Conservation (phyloP, 495 filamentous ascomycete genomes). For the Penicillium tannophilum region DNA sequence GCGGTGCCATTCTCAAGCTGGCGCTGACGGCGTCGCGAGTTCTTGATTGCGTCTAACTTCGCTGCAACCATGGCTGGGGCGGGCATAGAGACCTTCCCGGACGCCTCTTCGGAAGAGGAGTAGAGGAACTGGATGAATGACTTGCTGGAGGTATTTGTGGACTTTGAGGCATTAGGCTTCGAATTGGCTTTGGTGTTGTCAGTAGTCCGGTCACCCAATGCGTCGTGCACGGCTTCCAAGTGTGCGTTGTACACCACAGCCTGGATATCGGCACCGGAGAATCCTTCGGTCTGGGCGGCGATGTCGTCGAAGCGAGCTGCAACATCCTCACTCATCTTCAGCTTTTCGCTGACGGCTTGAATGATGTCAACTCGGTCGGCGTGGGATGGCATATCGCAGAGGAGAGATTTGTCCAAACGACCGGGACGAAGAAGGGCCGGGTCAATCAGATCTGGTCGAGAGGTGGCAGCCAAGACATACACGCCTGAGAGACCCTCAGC, state of each 20-base stretch:
- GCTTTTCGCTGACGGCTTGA: slow-evolving; percentile 73
- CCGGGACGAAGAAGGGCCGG: slow-evolving; percentile 88
- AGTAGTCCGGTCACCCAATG: slow-evolving; percentile 67
- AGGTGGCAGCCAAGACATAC: slow-evolving; percentile 93
- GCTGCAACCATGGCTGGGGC: slow-evolving; percentile 69
- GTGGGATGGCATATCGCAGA: slow-evolving; percentile 81
- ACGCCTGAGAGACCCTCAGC: slow-evolving; percentile 93
- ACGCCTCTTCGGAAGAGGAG: slow-evolving; percentile 57
- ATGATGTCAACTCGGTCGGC: slow-evolving; percentile 89
- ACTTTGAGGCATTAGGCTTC: slow-evolving; percentile 29
- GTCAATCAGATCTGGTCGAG: slow-evolving; percentile 89
- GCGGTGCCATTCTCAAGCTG: slow-evolving; percentile 50
- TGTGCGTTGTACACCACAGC: slow-evolving; percentile 96
- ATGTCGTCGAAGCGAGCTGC: slow-evolving; percentile 59
- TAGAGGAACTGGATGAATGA: slow-evolving; percentile 83
- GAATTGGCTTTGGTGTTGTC: slow-evolving; percentile 36
- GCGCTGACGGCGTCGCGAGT: slow-evolving; percentile 61
- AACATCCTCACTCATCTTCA: slow-evolving; percentile 67
- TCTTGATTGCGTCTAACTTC: slow-evolving; percentile 75
- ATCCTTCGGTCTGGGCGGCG: slow-evolving; percentile 80
- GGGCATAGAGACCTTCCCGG: slow-evolving; percentile 51
- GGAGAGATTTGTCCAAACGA: slow-evolving; percentile 82
- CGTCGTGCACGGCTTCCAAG: slow-evolving; percentile 92
- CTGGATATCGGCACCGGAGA: slow-evolving; percentile 92
- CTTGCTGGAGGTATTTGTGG: slow-evolving; percentile 39